Percentiles rank a stretch among this genome's conserved stretches.
These are phyloP conservation scores for Ceratocystis variospora DNA, from an alignment of 2,329 filamentous ascomycete genomes.

Conservation along the genomic window DNA sequence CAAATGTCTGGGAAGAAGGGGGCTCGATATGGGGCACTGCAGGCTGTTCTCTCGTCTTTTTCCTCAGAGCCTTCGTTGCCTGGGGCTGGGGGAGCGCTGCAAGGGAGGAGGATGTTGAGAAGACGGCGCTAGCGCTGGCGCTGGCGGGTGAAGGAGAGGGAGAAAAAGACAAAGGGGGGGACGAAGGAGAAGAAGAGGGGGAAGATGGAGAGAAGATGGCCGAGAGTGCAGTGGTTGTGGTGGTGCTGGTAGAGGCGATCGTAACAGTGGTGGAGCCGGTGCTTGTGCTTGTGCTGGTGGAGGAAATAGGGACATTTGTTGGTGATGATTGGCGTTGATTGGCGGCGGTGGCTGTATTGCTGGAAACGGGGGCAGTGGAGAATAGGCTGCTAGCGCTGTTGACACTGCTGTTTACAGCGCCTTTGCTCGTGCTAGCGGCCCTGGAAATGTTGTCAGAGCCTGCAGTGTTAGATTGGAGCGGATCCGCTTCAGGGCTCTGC, in stretches of 20 bases:
- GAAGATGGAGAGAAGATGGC: not conserved
- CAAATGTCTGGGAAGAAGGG: not conserved
- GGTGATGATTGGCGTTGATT: not conserved
- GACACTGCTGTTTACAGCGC: not conserved
- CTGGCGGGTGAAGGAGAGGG: not conserved
- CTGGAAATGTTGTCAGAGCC: not conserved
- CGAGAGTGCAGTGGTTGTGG: not conserved
- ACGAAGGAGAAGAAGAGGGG: not conserved
- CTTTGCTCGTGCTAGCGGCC: not conserved
- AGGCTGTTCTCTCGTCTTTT: not conserved
- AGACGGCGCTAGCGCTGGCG: conserved; percentile 1
- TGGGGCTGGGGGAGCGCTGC: not conserved
- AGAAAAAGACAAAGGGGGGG: not conserved
- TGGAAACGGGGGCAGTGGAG: not conserved
- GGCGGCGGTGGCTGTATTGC: not conserved
- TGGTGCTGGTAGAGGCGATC: not conserved
- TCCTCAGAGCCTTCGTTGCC: not conserved
- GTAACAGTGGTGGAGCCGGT: not conserved
- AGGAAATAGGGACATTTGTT: conserved; percentile 4
- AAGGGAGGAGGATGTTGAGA: not conserved
- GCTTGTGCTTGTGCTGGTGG: not conserved
- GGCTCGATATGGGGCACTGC: not conserved
- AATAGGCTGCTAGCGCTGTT: not conserved
- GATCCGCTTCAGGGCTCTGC: conserved; percentile 1
- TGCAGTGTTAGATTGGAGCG: not conserved